Evolutionary conservation across 805 yeast genomes (phyloP), one percentile per base, ranked within the genome.

Genomic region (Candida boidinii): DNA sequence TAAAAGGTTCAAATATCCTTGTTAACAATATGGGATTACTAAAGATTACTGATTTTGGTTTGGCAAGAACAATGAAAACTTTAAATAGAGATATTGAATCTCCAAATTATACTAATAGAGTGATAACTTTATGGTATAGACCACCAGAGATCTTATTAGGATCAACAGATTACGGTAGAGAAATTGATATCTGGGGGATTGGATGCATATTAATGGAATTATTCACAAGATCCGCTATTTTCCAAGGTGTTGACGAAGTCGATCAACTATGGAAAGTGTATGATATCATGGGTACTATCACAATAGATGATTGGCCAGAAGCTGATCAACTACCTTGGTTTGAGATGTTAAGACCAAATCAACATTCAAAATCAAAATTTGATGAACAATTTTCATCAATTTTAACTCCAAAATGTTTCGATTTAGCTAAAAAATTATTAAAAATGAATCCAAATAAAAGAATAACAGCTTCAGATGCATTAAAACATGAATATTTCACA

Each of bases 181-280:
- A 84, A 46, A 92, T 92, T 8, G 98, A 92, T 51, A 77, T 86
- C 44, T 92, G 98, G 98, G 96, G 97, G 0, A 78, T 86, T 39
- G 98, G 98, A 3, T 92, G 97, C 60, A 63, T 92, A 17, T 61
- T 92, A 38, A 70, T 86, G 18, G 97, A 92, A 53, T 55, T 92
- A 24, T 86, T 84, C 49, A 71, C 79, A 2, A 72, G 77, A 42
- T 59, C 60, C 21, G 94, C 97, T 0, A 62, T 80, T 1, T 92
- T 92, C 53, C 94, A 80, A 54, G 97, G 96, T 1, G 66, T 69
- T 16, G 94, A 92, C 54, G 98, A 92, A 49, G 68, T 92, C 25
- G 79, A 83, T 32, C 96, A 90, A 53, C 54, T 92, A 19, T 67
- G 72, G 43, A 73, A 79, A 21, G 85, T 92, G 6, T 86, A 78